Evolutionary conservation across 345 rosid genomes (phyloP), one percentile per base, ranked within the genome.

Genomic region (Hypericum androsaemum): DNA sequence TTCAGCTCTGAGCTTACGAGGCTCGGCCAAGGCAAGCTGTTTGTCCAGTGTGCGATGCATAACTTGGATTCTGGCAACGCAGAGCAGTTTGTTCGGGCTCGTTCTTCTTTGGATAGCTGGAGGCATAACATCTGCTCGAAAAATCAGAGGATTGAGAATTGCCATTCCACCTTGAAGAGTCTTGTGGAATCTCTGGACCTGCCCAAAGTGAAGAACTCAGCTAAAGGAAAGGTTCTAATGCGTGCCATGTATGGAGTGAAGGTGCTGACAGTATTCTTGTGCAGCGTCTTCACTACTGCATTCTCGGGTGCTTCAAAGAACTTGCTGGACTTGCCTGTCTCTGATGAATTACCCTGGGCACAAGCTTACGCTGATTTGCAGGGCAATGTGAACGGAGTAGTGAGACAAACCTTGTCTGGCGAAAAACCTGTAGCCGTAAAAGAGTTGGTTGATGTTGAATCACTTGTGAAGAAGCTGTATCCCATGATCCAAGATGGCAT

Each of bases 191-290:
- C 96, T 13, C 46, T 84, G 28, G 55, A 68, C 61, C 64, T 82
- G 71, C 96, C 92, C 13, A 87, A 84, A 82, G 92, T 84, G 12
- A 90, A 84, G 73, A 84, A 87, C 70, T 87, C 95, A 15, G 68
- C 83, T 40, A 84, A 87, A 62, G 98, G 88, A 12, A 87, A 87
- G 55, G 96, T 87, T 36, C 75, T 90, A 65, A 90, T 87, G 96
- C 81, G 71, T 5, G 95, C 95, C 7, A 76, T 90, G 79, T 84
- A 78, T 50, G 96, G 95, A 39, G 96, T 80, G 46, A 90, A 87
- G 77, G 92, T 82, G 63, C 74, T 69, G 49, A 87, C 96, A 37
- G 58, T 83, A 41, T 87, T 80, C 56, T 64, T 87, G 38, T 88
- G 95, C 57, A 77, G 90, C 43, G 71, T 83, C 14, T 81, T 84